Evolutionary conservation across 768 basidiomycete genomes (phyloP), one percentile per base, ranked within the genome.

Genomic region (Rhodotorula paludigena): DNA sequence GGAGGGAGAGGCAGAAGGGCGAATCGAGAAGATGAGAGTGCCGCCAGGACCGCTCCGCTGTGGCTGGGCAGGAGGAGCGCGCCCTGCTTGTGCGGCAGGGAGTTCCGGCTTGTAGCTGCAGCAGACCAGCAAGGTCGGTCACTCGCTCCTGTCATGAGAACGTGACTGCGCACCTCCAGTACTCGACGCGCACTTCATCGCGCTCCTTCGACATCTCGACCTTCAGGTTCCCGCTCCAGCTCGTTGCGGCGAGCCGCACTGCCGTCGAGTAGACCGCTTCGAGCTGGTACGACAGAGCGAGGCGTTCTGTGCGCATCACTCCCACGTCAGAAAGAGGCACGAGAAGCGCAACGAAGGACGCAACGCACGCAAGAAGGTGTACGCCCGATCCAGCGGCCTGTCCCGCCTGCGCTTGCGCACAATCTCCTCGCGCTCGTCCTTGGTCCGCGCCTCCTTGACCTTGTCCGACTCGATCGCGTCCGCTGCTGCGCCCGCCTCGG

Each of bases 211-310:
- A 23, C 10, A 32, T 23, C 47, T 86, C 83, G 21, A 92, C 84
- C 8, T 82, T 82, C 39, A 96, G 77, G 74, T 84, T 69, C 44
- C 71, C 68, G 41, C 74, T 61, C 76, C 78, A 76, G 45, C 59
- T 57, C 8, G 74, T 77, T 38, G 64, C 61, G 12, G 73, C 73
- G 20, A 79, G 64, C 21, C 60, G 28, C 60, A 70, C 66, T 2
- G 77, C 78, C 54, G 78, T 76, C 0, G 63, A 49, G 45, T 75
- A 73, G 1, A 97, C 78, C 69, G 92, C 88, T 78, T 92, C 93
- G 23, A 97, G 82, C 74, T 94, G 92, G 78, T 96, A 96, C 4
- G 89, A 87, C 65, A 96, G 78, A 2, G 90, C 89, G 85, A 92
- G 89, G 82, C 90, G 88, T 77, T 92, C 91, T 93, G 60, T 21